A percentile compares a stretch with the other conserved stretches of the same genome.
phyloP scores from a whole-genome alignment of 2,329 filamentous ascomycete species.

The Aureobasidium lini region DNA sequence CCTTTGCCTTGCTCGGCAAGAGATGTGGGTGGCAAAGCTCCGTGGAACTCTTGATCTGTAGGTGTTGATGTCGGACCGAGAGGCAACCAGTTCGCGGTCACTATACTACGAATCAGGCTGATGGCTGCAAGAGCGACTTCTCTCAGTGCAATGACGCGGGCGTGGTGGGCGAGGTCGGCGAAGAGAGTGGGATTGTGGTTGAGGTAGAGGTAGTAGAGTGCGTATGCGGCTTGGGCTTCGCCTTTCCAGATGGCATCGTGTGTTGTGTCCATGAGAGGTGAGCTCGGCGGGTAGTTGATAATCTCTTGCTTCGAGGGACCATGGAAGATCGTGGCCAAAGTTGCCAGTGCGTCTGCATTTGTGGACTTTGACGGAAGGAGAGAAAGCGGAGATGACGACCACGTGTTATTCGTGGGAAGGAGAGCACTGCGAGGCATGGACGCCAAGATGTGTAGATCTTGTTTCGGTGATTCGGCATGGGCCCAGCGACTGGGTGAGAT shows the following conservation, averaged over 20 bases:
- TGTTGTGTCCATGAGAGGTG: slow-evolving; percentile 21
- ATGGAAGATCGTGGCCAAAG: slow-evolving; percentile 49
- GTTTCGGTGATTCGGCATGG: slow-evolving; percentile 45
- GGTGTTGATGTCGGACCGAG: slow-evolving; percentile 14
- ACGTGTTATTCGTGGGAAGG: slow-evolving; percentile 33
- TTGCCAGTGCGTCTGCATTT: slow-evolving; percentile 47
- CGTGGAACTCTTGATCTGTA: slow-evolving; percentile 27
- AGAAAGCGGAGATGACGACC: slow-evolving; percentile 37
- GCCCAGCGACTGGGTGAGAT: slow-evolving; percentile 44
- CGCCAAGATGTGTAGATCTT: slow-evolving; percentile 51
- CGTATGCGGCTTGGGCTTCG: slow-evolving; percentile 47
- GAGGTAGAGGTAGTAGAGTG: slow-evolving; percentile 49
- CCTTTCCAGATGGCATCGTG: slow-evolving; percentile 18
- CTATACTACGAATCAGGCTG: slow-evolving; percentile 43
- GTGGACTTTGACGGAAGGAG: slow-evolving; percentile 46
- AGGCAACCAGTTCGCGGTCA: slow-evolving; percentile 48
- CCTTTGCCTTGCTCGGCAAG: slow-evolving; percentile 34
- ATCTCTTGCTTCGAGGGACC: slow-evolving; percentile 37
- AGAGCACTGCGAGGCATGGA: slow-evolving; percentile 49
- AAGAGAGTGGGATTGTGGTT: slow-evolving; percentile 45
- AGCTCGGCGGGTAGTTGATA: slow-evolving; percentile 28
- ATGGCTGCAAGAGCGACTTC: slow-evolving; percentile 50
- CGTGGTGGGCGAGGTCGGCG: slow-evolving; percentile 43
- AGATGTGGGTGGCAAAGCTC: slow-evolving; percentile 24
- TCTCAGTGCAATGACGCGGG: slow-evolving; percentile 51